Base-by-base conservation (phyloP, 202 grass and related monocot genomes). In the Bolboschoenoplectus hybrid region DNA sequence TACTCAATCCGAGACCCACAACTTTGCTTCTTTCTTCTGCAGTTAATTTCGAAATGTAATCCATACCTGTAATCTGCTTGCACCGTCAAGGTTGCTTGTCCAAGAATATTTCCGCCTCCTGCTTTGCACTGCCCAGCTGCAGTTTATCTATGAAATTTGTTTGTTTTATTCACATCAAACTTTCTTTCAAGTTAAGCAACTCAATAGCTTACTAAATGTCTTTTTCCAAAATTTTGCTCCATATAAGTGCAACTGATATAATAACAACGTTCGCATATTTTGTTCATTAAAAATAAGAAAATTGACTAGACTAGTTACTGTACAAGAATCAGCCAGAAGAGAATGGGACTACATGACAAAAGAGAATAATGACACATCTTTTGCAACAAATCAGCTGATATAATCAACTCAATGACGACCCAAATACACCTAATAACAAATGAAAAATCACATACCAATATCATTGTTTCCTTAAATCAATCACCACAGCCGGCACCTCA, bases 381-480 rank as follows among this genome's bases (percentile, higher is more conserved):
- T 55, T 26, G 82, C 63, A 86, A 45, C 34, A 17, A 10, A 84
- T 88, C 56, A 80, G 82, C 26, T 57, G 14, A 51, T 84, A 88
- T 79, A 69, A 44, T 81, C 9, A 35, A 62, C 63, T 84, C 81
- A 76, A 67, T 80, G 63, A 75, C 52, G 36, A 49, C 20, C 63
- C 56, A 85, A 79, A 39, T 80, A 68, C 81, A 49, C 50, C 65
- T 68, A 79, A 32, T 1, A 75, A 57, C 12, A 81, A 71, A 60
- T 63, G 64, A 77, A 76, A 45, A 80, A 78, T 86, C 75, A 64
- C 45, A 74, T 39, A 63, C 46, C 46, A 57, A 68, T n/a, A 78
- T 94, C 85, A 94, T 63, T 67, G 81, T 82, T 91, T 74, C 52
- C 84, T 89, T 65, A 47, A 85, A 88, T 86, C 86, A 69, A 71